Percentiles rank a stretch among this genome's conserved stretches.
Conservation (phyloP, 805 yeast species). For the Candida oleophila region DNA sequence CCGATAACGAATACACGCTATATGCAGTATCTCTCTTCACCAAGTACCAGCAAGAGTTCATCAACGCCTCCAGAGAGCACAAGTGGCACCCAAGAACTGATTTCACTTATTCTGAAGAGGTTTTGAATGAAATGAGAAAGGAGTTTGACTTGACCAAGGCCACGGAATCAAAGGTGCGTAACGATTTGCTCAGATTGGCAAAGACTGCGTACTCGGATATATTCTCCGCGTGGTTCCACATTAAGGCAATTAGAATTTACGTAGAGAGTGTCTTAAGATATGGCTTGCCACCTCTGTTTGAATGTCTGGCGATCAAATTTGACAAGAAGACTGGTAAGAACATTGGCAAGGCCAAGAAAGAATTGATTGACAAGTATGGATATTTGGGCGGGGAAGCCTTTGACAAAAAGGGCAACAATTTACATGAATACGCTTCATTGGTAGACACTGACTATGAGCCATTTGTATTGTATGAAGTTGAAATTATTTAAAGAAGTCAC, state of each 20-base stretch:
- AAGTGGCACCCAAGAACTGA: slow-evolving; percentile 90
- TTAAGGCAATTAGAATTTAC: slow-evolving; percentile 81
- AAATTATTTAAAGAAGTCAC: slow-evolving; percentile 23
- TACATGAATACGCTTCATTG: slow-evolving; percentile 85
- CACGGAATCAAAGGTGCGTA: slow-evolving; percentile 68
- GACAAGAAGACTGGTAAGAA: slow-evolving; percentile 32
- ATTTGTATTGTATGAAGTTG: slow-evolving; percentile 74
- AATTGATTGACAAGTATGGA: slow-evolving; percentile 74
- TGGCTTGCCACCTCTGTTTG: slow-evolving; percentile 93
- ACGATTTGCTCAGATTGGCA: slow-evolving; percentile 79
- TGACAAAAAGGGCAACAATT: slow-evolving; percentile 49
- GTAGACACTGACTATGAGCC: slow-evolving; percentile 97
- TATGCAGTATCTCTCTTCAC: slow-evolving; percentile 83
- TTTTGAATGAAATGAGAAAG: slow-evolving; percentile 66
- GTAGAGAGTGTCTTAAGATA: slow-evolving; percentile 94
- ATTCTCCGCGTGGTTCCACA: slow-evolving; percentile 83
- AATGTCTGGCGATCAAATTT: slow-evolving; percentile 49
- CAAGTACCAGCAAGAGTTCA: slow-evolving; percentile 70
- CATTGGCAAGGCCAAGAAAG: slow-evolving; percentile 60
- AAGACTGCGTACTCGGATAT: slow-evolving; percentile 89
- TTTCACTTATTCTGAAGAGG: slow-evolving; percentile 78
- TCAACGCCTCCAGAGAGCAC: slow-evolving; percentile 70
- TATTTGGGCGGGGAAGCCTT: slow-evolving; percentile 92
- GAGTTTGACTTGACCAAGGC: slow-evolving; percentile 77
- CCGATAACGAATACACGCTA: slow-evolving; percentile 72